Conservation (phyloP, 2,329 filamentous ascomycete species). For the Cladophialophora carrionii region DNA sequence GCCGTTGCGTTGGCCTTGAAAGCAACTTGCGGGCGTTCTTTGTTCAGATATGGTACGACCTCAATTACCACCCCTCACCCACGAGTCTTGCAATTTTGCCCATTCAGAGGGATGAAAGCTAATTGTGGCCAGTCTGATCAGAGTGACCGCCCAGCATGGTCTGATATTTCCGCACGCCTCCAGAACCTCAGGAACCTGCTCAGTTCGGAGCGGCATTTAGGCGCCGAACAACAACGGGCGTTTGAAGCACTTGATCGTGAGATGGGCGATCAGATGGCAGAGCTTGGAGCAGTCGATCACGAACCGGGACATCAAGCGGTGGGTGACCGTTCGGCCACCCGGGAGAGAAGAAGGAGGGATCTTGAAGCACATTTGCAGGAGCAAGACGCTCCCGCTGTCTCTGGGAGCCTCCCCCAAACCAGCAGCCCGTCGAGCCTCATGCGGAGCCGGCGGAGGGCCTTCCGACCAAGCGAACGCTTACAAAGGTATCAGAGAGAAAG, state of each 20-base stretch:
- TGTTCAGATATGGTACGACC: slow-evolving; percentile 35
- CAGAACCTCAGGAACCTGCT: slow-evolving; percentile 48
- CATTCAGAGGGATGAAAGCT: slow-evolving; percentile 18
- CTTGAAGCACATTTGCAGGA: slow-evolving; percentile 27
- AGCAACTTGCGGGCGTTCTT: slow-evolving; percentile 6
- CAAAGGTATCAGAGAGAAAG: slow-evolving; percentile 34
- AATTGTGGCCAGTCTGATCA: slow-evolving; percentile 43
- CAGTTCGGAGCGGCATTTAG: slow-evolving; percentile 44
- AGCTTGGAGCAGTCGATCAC: slow-evolving; percentile 46
- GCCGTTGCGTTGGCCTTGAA: not conserved
- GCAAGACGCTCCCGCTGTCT: slow-evolving; percentile 16
- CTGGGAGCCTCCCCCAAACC: slow-evolving; percentile 21
- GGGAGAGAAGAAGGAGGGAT: slow-evolving; percentile 33
- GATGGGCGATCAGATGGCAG: slow-evolving; percentile 42
- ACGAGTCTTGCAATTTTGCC: slow-evolving; percentile 32
- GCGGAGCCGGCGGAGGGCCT: slow-evolving; percentile 37
- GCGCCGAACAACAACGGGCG: slow-evolving; percentile 43
- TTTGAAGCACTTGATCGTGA: slow-evolving; percentile 48
- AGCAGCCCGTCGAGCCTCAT: slow-evolving; percentile 27
- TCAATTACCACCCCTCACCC: slow-evolving; percentile 19
- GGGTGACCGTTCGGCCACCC: slow-evolving; percentile 33
- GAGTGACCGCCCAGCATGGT: slow-evolving; percentile 32
- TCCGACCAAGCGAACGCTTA: slow-evolving; percentile 40
- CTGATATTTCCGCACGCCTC: slow-evolving; percentile 40
- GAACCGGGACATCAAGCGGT: slow-evolving; percentile 41